Conservation (phyloP, 495 filamentous ascomycete species). For the Clavariopsis aquatica region DNA sequence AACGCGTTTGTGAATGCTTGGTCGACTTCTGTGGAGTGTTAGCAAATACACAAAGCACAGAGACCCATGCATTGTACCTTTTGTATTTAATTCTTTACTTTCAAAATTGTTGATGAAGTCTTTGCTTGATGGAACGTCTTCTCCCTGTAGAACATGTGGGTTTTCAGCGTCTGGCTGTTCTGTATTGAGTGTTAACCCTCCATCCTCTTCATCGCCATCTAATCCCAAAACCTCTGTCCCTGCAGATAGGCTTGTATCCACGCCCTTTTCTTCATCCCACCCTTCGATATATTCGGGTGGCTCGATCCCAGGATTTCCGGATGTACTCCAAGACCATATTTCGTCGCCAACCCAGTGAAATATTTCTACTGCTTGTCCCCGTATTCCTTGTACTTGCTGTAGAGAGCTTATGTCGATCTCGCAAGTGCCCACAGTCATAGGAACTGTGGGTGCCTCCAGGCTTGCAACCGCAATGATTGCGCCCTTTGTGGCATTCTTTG, state of each 20-base stretch:
- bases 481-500: slow-evolving; percentile 60
- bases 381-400: slow-evolving; percentile 60
- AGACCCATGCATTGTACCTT: slow-evolving; percentile 48
- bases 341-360: slow-evolving; percentile 77
- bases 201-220: slow-evolving; percentile 49
- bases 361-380: slow-evolving; percentile 67
- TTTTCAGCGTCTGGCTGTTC: slow-evolving; percentile 33
- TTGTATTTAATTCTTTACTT: slow-evolving; percentile 57
- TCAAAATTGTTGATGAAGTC: slow-evolving; percentile 39
- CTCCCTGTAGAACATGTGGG: slow-evolving; percentile 41
- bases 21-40: slow-evolving; percentile 61
- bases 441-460: slow-evolving; percentile 60
- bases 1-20: slow-evolving; percentile 68
- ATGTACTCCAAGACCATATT: slow-evolving; percentile 65
- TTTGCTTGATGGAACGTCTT: slow-evolving; percentile 37
- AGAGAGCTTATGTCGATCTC: slow-evolving; percentile 65
- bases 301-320: slow-evolving; percentile 53
- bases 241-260: slow-evolving; percentile 29
- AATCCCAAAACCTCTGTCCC: slow-evolving; percentile 37
- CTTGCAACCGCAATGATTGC: slow-evolving; percentile 68
- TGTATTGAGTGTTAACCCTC: slow-evolving; percentile 47
- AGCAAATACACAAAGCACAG: not conserved
- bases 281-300: slow-evolving; percentile 44
- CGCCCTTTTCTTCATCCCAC: slow-evolving; percentile 41
- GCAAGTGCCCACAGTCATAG: slow-evolving; percentile 65